These are phyloP conservation scores for Ichthyophthirius multifiliis DNA, from an alignment of 169 alveolate species.

Conservation along the genomic window DNA sequence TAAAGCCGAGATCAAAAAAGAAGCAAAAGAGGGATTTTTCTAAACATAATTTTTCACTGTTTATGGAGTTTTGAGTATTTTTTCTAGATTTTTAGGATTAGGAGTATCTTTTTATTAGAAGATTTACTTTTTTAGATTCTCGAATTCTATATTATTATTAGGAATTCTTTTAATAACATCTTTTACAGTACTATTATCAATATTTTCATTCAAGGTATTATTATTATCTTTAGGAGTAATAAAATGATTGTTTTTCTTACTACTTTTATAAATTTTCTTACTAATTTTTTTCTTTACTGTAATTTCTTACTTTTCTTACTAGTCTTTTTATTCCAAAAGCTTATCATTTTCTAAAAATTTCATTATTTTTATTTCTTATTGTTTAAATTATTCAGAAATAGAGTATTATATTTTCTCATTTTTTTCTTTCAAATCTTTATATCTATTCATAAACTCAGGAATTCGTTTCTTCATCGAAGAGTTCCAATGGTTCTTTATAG, in stretches of 20 bases:
- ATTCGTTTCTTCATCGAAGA: conserved; percentile 68
- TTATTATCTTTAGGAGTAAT: too few species aligned
- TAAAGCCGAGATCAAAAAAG: background rate
- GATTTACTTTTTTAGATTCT: background rate
- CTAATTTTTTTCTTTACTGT: too few species aligned
- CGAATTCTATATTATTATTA: background rate
- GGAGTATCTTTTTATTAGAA: background rate
- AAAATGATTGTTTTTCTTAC: too few species aligned
- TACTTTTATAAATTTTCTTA: too few species aligned
- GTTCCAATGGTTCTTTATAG: conserved; percentile 85
- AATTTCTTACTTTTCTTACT: too few species aligned
- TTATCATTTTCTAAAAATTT: too few species aligned
- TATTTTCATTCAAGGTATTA: too few species aligned
- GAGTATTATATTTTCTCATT: too few species aligned
- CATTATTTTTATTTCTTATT: too few species aligned
- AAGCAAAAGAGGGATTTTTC: background rate
- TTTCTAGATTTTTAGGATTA: background rate
- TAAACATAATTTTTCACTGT: background rate
- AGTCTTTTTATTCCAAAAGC: too few species aligned
- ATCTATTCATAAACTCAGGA: conserved; percentile 12
- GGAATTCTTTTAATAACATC: background rate
- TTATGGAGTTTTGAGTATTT: background rate
- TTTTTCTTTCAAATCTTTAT: background rate
- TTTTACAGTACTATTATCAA: too few species aligned
- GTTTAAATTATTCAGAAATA: too few species aligned